Evolutionary conservation across 345 rosid genomes (phyloP).

Genomic region (Eucalyptus sideroxylon): DNA sequence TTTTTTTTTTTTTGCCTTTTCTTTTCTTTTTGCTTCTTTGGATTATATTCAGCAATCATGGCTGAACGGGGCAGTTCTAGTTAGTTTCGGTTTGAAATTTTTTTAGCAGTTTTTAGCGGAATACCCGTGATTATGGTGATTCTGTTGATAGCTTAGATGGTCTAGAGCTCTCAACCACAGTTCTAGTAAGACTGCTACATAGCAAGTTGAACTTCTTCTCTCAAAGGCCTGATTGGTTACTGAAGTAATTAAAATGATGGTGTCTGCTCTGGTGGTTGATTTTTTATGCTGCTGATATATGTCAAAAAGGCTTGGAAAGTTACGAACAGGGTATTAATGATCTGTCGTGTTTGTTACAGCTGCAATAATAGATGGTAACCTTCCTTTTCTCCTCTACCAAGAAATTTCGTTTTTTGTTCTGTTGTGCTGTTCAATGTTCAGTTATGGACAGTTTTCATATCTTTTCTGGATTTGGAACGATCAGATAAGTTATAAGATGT

Average conservation of each 20-base stretch:
- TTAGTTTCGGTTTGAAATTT: not conserved
- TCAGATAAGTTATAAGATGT: not conserved
- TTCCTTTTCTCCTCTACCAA: not conserved
- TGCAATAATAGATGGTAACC: not conserved
- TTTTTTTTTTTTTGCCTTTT: no score
- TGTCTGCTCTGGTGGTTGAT: not conserved
- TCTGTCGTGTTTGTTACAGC: not conserved
- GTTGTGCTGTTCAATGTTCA: not conserved
- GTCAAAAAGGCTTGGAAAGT: not conserved
- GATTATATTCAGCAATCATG: not conserved
- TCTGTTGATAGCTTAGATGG: not conserved
- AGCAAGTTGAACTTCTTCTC: not conserved
- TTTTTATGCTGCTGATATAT: not conserved
- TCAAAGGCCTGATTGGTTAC: not conserved
- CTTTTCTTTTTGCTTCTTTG: not conserved
- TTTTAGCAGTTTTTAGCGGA: not conserved
- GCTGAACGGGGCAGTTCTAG: not conserved
- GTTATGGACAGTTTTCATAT: not conserved
- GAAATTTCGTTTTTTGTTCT: not conserved
- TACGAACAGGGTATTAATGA: not conserved
- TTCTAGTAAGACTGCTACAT: not conserved
- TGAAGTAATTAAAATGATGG: not conserved
- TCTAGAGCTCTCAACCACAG: not conserved
- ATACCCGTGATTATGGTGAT: not conserved
- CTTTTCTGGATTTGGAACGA: not conserved